These are phyloP conservation scores for Dipteronia dyeriana DNA, from an alignment of 345 rosid species.

Conservation along the genomic window DNA sequence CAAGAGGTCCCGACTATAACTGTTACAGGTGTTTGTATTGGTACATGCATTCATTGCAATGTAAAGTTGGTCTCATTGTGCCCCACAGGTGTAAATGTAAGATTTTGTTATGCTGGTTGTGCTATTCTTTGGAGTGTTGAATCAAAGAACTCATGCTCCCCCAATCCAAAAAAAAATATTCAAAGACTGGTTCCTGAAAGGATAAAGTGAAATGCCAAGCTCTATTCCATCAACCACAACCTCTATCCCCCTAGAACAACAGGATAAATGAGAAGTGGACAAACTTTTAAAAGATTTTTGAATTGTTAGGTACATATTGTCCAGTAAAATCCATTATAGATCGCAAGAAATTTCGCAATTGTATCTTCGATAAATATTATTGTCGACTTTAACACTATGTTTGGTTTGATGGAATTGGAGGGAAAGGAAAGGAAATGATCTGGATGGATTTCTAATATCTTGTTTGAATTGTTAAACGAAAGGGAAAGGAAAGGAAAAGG, in stretches of 20 bases:
- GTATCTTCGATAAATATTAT: neutral
- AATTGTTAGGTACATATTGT: neutral
- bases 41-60: neutral
- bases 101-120: neutral
- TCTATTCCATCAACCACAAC: too few relatives aligned
- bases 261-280: neutral
- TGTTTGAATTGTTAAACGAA: too few relatives aligned
- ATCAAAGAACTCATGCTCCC: too few relatives aligned
- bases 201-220: too few relatives aligned
- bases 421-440: too few relatives aligned
- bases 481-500: too few relatives aligned
- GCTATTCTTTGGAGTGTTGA: neutral
- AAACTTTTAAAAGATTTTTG: neutral
- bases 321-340: neutral
- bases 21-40: neutral
- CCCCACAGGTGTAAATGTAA: neutral
- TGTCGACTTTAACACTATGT: neutral
- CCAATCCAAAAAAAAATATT: too few relatives aligned
- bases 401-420: too few relatives aligned
- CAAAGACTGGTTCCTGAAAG: too few relatives aligned
- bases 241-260: neutral
- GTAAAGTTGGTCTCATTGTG: neutral
- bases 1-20: neutral
- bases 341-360: neutral
- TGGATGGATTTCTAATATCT: too few relatives aligned